Percentiles rank a stretch among this genome's conserved stretches.
Conservation (phyloP, 768 basidiomycete species). For the Lyophyllum shimeji region DNA sequence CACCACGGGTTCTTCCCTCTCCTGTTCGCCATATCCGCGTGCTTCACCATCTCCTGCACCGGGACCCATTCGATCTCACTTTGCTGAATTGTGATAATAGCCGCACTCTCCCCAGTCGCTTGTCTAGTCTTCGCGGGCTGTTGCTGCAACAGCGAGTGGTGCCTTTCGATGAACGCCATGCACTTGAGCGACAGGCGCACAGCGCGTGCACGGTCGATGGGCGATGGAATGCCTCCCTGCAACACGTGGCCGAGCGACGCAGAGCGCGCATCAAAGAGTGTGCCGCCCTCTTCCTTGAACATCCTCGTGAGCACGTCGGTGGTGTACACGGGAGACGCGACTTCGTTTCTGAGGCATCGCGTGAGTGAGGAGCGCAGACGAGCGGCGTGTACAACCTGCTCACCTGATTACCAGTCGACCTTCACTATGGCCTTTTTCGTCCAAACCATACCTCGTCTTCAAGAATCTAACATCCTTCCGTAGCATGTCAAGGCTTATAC, state of each 20-base stretch:
- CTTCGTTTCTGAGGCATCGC: constrained; percentile 66
- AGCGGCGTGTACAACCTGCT: constrained; percentile 21
- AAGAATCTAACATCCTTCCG: constrained; percentile 86
- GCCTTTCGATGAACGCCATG: constrained; percentile 90
- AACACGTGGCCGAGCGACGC: constrained; percentile 97
- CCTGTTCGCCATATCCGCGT: constrained; percentile 90
- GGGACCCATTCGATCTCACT: constrained; percentile 80
- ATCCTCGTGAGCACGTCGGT: constrained; percentile 92
- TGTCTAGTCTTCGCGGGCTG: constrained; percentile 54
- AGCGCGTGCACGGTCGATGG: constrained; percentile 89
- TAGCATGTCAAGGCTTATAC: constrained; percentile 81
- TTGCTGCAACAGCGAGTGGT: constrained; percentile 57
- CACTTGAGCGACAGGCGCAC: constrained; percentile 88
- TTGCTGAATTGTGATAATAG: constrained; percentile 90
- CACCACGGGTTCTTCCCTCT: constrained; percentile 83
- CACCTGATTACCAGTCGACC: constrained; percentile 92
- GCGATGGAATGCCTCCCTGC: constrained; percentile 95
- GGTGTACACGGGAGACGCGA: constrained; percentile 83
- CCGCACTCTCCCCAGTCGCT: constrained; percentile 67
- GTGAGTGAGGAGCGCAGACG: not conserved
- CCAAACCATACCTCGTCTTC: constrained; percentile 80
- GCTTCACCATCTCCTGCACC: constrained; percentile 77
- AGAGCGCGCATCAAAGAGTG: constrained; percentile 89
- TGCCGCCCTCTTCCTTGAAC: constrained; percentile 91
- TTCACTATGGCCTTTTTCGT: constrained; percentile 87